phyloP scores from a whole-genome alignment of 345 rosid genomes.

The Syzygium oleosum region DNA sequence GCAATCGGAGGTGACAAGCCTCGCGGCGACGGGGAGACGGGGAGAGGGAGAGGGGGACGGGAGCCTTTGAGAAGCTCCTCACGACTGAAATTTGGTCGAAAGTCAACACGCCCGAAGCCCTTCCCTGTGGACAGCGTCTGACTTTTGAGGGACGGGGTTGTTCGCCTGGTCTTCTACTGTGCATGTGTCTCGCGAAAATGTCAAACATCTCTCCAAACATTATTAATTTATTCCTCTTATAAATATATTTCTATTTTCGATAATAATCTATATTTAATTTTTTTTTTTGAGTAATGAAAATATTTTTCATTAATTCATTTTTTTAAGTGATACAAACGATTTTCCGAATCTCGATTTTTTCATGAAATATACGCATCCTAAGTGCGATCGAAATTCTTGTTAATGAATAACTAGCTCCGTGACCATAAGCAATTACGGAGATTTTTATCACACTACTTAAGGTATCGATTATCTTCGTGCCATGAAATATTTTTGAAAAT shows the following conservation, averaged over 20 bases:
- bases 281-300: neutral
- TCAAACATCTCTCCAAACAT: no score
- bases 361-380: accelerated
- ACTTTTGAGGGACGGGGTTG: neutral
- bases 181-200: no score
- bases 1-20: neutral
- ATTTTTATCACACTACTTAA: neutral
- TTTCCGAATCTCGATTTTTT: neutral
- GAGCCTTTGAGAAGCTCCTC: neutral
- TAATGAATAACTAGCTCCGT: neutral
- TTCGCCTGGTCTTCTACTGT: neutral
- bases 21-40: no score
- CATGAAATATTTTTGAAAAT: neutral
- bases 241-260: neutral
- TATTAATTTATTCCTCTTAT: neutral
- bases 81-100: neutral
- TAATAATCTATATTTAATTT: neutral
- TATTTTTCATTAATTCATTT: no score
- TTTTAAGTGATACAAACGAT: accelerated
- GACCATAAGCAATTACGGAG: neutral
- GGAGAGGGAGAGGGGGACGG: neutral
- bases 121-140: neutral
- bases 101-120: neutral
- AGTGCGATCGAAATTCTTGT: neutral
- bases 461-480: neutral